Percentiles rank a stretch among this genome's conserved stretches.
Evolutionary conservation across 768 basidiomycete genomes (phyloP).

Genomic region (Tricholoma terreum): DNA sequence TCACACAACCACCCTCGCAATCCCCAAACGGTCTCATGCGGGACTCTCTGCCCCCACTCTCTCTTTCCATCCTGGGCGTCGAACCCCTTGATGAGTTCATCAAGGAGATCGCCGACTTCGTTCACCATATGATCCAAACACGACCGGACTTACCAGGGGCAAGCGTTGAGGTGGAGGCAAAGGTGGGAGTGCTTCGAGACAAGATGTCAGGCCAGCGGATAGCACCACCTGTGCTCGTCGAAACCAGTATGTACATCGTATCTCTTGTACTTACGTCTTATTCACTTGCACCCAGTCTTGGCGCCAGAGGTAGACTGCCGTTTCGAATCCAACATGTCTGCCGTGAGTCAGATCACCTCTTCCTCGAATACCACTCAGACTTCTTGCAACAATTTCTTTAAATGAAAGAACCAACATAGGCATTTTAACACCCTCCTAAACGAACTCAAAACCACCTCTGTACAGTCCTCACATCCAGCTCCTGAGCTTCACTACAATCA

Average conservation of each 20-base stretch:
- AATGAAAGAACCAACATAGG: conserved; percentile 72
- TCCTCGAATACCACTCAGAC: conserved; percentile 12
- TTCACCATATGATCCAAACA: conserved; percentile 65
- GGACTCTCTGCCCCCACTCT: conserved; percentile 54
- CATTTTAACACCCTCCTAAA: conserved; percentile 89
- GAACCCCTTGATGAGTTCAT: conserved; percentile 94
- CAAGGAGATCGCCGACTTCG: conserved; percentile 85
- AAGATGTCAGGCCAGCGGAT: conserved; percentile 53
- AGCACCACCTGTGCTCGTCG: conserved; percentile 69
- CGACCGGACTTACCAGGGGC: conserved; percentile 48
- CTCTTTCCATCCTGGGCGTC: conserved; percentile 79
- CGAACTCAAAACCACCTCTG: conserved; percentile 58
- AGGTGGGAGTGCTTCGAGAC: conserved; percentile 76
- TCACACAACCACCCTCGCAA: conserved; percentile 16
- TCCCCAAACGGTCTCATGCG: conserved; percentile 27
- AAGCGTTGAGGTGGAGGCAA: conserved; percentile 86
- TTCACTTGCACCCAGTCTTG: conserved; percentile 51
- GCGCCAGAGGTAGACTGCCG: conserved; percentile 60
- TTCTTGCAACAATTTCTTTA: conserved; percentile 4
- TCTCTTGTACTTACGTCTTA: conserved; percentile 8
- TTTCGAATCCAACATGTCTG: conserved; percentile 93
- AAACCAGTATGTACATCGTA: conserved; percentile 64
- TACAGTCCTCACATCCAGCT: conserved; percentile 47
- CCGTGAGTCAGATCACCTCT: conserved; percentile 46
- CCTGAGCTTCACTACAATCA: conserved; percentile 74